Evolutionary conservation across 176 grass and related monocot species (phyloP).

Genomic region (Oryza meridionalis): DNA sequence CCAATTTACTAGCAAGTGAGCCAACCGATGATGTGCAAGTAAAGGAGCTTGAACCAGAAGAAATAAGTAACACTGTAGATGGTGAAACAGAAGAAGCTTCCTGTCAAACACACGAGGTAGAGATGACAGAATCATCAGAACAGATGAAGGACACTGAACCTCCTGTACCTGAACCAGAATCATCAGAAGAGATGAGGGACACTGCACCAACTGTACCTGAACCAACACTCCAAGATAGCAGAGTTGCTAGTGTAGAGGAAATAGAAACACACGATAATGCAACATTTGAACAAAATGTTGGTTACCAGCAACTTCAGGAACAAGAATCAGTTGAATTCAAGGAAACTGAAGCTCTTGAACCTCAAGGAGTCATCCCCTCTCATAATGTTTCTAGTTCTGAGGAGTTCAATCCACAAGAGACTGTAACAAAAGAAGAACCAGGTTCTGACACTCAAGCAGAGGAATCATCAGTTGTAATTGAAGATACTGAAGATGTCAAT

Average conservation of each 20-base stretch:
- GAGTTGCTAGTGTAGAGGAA: background rate
- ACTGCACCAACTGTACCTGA: background rate
- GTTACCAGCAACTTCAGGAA: constrained; percentile 27
- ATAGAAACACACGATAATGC: constrained; percentile 8
- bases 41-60: background rate
- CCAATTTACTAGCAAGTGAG: constrained; percentile 19
- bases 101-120: background rate
- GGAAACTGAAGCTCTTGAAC: constrained; percentile 32
- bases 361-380: constrained; percentile 29
- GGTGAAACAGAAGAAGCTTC: background rate
- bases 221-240: background rate
- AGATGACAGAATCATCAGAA: constrained; percentile 7
- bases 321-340: constrained; percentile 37
- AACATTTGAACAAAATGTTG: constrained; percentile 15
- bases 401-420: constrained; percentile 17
- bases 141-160: background rate
- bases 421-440: constrained; percentile 26
- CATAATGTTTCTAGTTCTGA: constrained; percentile 20
- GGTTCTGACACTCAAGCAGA: constrained; percentile 29
- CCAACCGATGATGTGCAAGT: constrained; percentile 10
- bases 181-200: background rate
- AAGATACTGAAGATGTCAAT: constrained; percentile 36
- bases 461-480: constrained; percentile 22
- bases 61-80: constrained; percentile 6
- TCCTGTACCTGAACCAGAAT: constrained; percentile 3